These are phyloP conservation scores for Zasmidium angulare DNA, from an alignment of 2,329 filamentous ascomycete species.

Conservation along the genomic window DNA sequence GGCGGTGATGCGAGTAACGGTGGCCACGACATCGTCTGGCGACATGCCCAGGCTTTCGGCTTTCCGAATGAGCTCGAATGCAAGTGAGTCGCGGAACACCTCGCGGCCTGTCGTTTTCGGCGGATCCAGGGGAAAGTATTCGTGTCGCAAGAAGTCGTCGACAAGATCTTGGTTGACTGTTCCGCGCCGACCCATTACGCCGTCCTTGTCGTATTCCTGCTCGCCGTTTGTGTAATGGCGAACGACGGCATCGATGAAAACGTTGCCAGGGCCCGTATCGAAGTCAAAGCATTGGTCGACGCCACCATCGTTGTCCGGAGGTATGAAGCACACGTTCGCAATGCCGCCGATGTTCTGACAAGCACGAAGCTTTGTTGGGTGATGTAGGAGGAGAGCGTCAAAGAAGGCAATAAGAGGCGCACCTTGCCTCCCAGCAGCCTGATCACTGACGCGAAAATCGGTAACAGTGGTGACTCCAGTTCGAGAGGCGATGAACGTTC, in stretches of 20 bases:
- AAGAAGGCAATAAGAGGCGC: slow-evolving; percentile 60
- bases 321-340: slow-evolving; percentile 62
- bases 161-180: slow-evolving; percentile 33
- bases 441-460: slow-evolving; percentile 58
- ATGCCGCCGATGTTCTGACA: slow-evolving; percentile 65
- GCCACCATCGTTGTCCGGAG: slow-evolving; percentile 44
- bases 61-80: slow-evolving; percentile 52
- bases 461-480: slow-evolving; percentile 61
- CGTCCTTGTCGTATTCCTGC: slow-evolving; percentile 35
- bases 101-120: slow-evolving; percentile 62
- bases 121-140: slow-evolving; percentile 53
- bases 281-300: slow-evolving; percentile 30
- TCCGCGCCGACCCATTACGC: slow-evolving; percentile 30
- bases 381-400: slow-evolving; percentile 56
- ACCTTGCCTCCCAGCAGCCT: slow-evolving; percentile 56
- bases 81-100: slow-evolving; percentile 59
- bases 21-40: slow-evolving; percentile 57
- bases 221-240: slow-evolving; percentile 33
- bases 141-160: slow-evolving; percentile 35
- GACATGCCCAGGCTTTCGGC: slow-evolving; percentile 24
- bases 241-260: slow-evolving; percentile 35
- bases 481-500: slow-evolving; percentile 53
- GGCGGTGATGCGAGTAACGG: slow-evolving; percentile 59
- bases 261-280: slow-evolving; percentile 36
- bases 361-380: slow-evolving; percentile 57